These are phyloP conservation scores for Helichrysum umbraculigerum DNA, from an alignment of 129 eudicot genomes.

Conservation along the genomic window DNA sequence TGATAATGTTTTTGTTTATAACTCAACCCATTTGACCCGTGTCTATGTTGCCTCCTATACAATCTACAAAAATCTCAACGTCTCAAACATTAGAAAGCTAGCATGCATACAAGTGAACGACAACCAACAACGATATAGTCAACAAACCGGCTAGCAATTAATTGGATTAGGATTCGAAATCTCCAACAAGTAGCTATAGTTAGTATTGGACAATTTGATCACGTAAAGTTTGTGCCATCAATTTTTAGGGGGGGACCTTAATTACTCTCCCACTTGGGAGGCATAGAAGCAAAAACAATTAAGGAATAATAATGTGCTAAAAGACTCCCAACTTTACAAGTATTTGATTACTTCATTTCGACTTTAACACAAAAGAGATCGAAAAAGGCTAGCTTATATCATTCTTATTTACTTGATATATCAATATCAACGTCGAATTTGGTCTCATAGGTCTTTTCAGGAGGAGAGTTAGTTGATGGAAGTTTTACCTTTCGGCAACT, in stretches of 20 bases:
- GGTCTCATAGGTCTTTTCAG: slow-evolving; percentile 19
- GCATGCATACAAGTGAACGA: slow-evolving; percentile 6
- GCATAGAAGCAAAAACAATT: slow-evolving; percentile 20
- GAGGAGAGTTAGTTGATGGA: neutral
- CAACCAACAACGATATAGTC: slow-evolving; percentile 1
- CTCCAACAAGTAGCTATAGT: slow-evolving; percentile 16
- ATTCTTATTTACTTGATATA: neutral
- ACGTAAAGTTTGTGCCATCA: slow-evolving; percentile 18
- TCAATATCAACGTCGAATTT: slow-evolving; percentile 10
- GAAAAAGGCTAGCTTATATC: neutral
- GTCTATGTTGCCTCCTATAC: neutral
- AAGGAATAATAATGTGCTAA: slow-evolving; percentile 4
- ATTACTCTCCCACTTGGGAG: slow-evolving; percentile 25
- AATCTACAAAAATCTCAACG: neutral
- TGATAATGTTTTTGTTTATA: no score
- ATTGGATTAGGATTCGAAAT: neutral
- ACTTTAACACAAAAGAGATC: neutral
- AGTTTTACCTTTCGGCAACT: slow-evolving; percentile 17
- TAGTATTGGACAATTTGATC: slow-evolving; percentile 22
- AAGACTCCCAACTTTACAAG: slow-evolving; percentile 22
- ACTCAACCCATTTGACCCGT: neutral
- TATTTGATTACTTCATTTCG: slow-evolving; percentile 7
- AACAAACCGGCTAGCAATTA: slow-evolving; percentile 1
- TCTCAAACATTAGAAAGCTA: neutral
- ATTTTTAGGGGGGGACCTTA: slow-evolving; percentile 6